Conservation (phyloP, 805 yeast genomes). For the Torulaspora indica region DNA sequence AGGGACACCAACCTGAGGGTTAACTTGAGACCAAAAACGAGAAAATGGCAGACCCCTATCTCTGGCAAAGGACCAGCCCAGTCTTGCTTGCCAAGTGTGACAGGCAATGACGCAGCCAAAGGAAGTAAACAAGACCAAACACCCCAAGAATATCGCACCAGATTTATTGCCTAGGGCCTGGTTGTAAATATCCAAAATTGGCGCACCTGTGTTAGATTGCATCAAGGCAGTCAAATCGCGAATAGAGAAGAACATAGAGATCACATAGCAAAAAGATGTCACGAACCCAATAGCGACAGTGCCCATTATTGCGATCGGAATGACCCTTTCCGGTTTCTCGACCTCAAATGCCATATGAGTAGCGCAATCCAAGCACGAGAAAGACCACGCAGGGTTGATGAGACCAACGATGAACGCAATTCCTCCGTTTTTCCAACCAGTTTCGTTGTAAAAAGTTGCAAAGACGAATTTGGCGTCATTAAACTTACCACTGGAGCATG, state of each 20-base stretch:
- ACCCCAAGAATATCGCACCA: constrained; percentile 54
- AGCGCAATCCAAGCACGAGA: constrained; percentile 64
- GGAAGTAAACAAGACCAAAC: constrained; percentile 51
- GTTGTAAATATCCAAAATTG: constrained; percentile 58
- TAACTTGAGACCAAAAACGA: constrained; percentile 48
- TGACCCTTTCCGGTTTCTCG: constrained; percentile 51
- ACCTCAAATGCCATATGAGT: constrained; percentile 73
- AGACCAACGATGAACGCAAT: constrained; percentile 64
- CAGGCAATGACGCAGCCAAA: constrained; percentile 60
- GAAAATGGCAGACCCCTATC: constrained; percentile 65
- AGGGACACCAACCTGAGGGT: constrained; percentile 53
- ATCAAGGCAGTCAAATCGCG: constrained; percentile 47
- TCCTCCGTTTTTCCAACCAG: constrained; percentile 58
- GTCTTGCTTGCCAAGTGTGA: constrained; percentile 68
- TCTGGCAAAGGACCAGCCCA: constrained; percentile 69
- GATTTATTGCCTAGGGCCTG: constrained; percentile 52
- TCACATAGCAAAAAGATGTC: constrained; percentile 52
- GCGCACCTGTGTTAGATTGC: constrained; percentile 53
- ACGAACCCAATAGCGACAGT: constrained; percentile 64
- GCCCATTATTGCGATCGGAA: constrained; percentile 63
- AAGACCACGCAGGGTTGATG: constrained; percentile 68
- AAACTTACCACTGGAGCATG: constrained; percentile 52
- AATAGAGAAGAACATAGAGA: constrained; percentile 60
- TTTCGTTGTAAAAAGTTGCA: constrained; percentile 50
- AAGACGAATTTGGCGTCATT: constrained; percentile 55